Conservation (phyloP, 108 stramenopile species). For the Fistulifera pelliculosa region DNA sequence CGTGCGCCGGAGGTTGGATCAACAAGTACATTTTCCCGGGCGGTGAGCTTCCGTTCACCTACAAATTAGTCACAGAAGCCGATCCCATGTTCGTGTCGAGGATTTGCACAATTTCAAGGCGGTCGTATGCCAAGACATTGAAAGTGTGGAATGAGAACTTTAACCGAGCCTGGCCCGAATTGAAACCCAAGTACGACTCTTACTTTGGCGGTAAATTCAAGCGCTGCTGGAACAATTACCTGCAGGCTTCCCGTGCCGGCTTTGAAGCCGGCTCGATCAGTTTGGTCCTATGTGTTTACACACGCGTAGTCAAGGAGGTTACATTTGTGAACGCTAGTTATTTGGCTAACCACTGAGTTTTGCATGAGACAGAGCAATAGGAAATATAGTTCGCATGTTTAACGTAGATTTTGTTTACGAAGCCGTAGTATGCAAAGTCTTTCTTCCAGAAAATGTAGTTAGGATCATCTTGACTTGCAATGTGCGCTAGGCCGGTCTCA, state of each 20-base stretch:
- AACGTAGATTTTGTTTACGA: too few species aligned
- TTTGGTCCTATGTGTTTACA: background rate
- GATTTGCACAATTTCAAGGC: background rate
- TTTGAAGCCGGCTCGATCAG: background rate
- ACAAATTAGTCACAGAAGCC: background rate
- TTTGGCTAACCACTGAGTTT: too few species aligned
- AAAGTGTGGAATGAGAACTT: background rate
- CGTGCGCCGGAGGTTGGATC: background rate
- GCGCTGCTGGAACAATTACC: background rate
- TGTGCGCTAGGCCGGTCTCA: too few species aligned
- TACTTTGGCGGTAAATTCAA: background rate
- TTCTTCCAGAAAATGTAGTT: too few species aligned
- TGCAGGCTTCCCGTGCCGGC: background rate
- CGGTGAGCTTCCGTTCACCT: background rate
- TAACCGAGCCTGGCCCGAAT: background rate
- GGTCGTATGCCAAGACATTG: background rate
- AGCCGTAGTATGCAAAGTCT: too few species aligned
- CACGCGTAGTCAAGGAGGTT: background rate
- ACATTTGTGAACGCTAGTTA: background rate
- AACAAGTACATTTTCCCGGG: conserved; percentile 4
- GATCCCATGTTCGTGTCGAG: background rate
- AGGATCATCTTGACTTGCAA: too few species aligned
- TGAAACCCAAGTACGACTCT: background rate
- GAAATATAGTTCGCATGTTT: too few species aligned
- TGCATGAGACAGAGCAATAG: too few species aligned